Base-by-base conservation (phyloP, 2,329 filamentous ascomycete genomes). In the Tolypocladium tropicale region DNA sequence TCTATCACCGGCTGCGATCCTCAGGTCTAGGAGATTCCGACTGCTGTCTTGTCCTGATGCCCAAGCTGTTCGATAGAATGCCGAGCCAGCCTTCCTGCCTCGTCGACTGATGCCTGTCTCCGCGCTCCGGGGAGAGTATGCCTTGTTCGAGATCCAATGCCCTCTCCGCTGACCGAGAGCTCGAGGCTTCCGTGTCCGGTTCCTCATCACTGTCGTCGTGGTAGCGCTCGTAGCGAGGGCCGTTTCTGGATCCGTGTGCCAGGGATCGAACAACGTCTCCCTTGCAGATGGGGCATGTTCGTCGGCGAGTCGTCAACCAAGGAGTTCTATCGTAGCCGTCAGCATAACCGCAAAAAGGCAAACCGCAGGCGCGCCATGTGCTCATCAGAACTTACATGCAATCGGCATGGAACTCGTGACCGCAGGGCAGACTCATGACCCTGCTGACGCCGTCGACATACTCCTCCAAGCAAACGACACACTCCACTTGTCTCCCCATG, bases 221-320 rank as follows among this genome's bases (percentile, higher is more conserved):
- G 57, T 81, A 82, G 2, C 78, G 72, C 50, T 81, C 79, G 57
- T 82, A 81, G 34, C 77, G 72, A 18, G 79, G 78, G 43, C 72
- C 75, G 3, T 78, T 79, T 6, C 78, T 71, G 16, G 76, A 74
- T 11, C 78, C 76, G 34, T 76, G 78, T 21, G 84, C 80, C 60
- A 90, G 71, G 10, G 82, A 85, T 33, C 81, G 77, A 18, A 99
- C 93, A 37, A 99, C 94, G 68, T 99, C 94, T 52, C 92, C 91
- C 75, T 99, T 99, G 76, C 94, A 99, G 58, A 99, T 97, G 0
- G 94, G 94, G 65, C 94, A 99, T n/a, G 94, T 99, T 60, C 94
- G 86, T 60, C 94, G 88, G 52, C 93, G 86, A 18, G 92, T 97
- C 0, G 93, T 96, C 54, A 99, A 78, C 94, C 94, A 99, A 2